These are phyloP conservation scores for Ophiostoma pallidulum DNA, from an alignment of 2,329 filamentous ascomycete genomes.

Conservation along the genomic window DNA sequence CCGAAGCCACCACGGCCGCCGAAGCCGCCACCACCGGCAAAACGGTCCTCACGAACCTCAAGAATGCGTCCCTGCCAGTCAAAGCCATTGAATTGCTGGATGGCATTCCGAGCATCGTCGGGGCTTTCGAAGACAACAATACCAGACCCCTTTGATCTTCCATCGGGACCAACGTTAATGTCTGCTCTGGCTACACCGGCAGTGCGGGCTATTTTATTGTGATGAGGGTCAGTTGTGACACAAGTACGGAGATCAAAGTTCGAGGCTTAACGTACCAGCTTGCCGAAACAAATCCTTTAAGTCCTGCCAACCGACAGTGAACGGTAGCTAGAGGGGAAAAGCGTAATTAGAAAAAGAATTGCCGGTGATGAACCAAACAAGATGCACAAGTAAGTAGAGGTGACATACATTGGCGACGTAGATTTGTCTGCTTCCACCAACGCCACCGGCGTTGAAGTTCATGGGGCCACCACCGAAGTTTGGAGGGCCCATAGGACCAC, in stretches of 20 bases:
- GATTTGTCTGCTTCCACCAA: slow-evolving; percentile 69
- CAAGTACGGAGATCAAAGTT: background rate
- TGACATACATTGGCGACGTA: slow-evolving; percentile 95
- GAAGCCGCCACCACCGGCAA: slow-evolving; percentile 52
- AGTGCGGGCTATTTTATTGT: slow-evolving; percentile 40
- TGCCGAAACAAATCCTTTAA: slow-evolving; percentile 97
- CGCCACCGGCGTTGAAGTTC: slow-evolving; percentile 49
- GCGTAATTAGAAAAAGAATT: background rate
- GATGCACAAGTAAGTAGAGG: background rate
- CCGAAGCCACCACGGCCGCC: slow-evolving; percentile 52
- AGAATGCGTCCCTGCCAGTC: slow-evolving; percentile 93
- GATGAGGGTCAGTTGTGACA: background rate
- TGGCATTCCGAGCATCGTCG: slow-evolving; percentile 91
- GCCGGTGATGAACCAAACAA: background rate
- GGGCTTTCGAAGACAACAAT: slow-evolving; percentile 94
- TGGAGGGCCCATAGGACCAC: slow-evolving; percentile 27
- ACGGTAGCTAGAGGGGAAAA: slow-evolving; percentile 61
- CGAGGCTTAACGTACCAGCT: slow-evolving; percentile 59
- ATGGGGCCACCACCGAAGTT: slow-evolving; percentile 29
- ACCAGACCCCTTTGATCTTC: slow-evolving; percentile 89
- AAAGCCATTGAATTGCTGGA: slow-evolving; percentile 96
- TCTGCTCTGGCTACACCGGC: slow-evolving; percentile 88
- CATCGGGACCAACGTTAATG: slow-evolving; percentile 84
- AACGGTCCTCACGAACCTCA: slow-evolving; percentile 94
- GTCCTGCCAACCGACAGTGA: slow-evolving; percentile 97